Percentiles rank a stretch among this genome's conserved stretches.
Conservation (phyloP, 1,284 basidiomycete genomes). For the Ustilago esculenta region DNA sequence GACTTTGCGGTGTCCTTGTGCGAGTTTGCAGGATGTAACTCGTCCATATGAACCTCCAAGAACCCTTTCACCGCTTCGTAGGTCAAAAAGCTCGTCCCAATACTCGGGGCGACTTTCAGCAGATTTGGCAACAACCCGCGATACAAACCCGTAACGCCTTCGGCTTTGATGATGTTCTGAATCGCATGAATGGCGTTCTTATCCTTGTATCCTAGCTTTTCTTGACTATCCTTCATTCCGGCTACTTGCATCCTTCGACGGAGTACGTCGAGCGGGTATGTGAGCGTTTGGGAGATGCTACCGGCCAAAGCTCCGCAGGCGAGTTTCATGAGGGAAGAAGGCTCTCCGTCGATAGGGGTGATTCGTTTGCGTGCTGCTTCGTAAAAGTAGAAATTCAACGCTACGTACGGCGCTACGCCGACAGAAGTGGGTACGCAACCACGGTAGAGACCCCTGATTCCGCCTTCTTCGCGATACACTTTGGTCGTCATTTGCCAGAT, state of each 20-base stretch:
- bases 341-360: slow-evolving; percentile 56
- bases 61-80: slow-evolving; percentile 57
- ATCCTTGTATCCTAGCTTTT: slow-evolving; percentile 76
- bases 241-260: slow-evolving; percentile 94
- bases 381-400: slow-evolving; percentile 65
- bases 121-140: slow-evolving; percentile 91
- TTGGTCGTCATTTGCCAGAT: slow-evolving; percentile 88
- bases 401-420: slow-evolving; percentile 90
- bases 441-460: slow-evolving; percentile 83
- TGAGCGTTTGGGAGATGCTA: slow-evolving; percentile 87
- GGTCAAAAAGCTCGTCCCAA: slow-evolving; percentile 60
- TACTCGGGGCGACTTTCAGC: slow-evolving; percentile 73
- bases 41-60: slow-evolving; percentile 41
- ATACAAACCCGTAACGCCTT: slow-evolving; percentile 81
- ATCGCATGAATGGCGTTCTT: slow-evolving; percentile 76
- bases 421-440: slow-evolving; percentile 87
- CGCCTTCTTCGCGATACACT: slow-evolving; percentile 89
- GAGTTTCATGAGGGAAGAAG: slow-evolving; percentile 65
- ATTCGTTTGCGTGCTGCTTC: slow-evolving; percentile 62
- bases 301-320: slow-evolving; percentile 71
- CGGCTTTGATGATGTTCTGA: slow-evolving; percentile 75
- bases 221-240: slow-evolving; percentile 76
- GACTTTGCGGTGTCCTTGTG: slow-evolving; percentile 13
- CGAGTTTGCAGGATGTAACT: slow-evolving; percentile 9
- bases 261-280: slow-evolving; percentile 94